A percentile compares a stretch with the other conserved stretches of the same genome.
phyloP scores from a whole-genome alignment of 805 yeast species.

The Zygosaccharomyces kombuchaensis region DNA sequence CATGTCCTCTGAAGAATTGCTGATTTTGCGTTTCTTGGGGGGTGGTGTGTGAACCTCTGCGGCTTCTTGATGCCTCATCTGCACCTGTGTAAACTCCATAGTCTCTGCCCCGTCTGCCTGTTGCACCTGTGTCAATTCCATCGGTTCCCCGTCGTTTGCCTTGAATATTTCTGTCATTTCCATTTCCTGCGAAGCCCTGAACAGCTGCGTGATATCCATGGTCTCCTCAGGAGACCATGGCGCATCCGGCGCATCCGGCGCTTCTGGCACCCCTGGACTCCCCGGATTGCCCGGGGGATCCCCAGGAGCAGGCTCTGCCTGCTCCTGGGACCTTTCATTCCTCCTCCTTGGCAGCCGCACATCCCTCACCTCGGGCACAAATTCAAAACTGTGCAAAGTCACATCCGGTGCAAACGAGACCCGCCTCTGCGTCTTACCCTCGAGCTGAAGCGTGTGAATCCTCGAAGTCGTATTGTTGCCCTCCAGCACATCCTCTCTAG shows the following conservation, averaged over 20 bases:
- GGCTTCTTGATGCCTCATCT: not conserved
- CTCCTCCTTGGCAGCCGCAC: conserved; percentile 24
- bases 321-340: conserved; percentile 3
- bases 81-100: conserved; percentile 14
- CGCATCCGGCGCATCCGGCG: no score
- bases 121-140: conserved; percentile 19
- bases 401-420: conserved; percentile 79
- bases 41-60: conserved; percentile 5
- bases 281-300: conserved; percentile 10
- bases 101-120: conserved; percentile 4
- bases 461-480: conserved; percentile 32
- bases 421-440: conserved; percentile 38
- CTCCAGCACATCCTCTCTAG: conserved; percentile 15
- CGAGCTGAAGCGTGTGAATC: conserved; percentile 20
- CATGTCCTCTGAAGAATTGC: conserved; percentile 8
- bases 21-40: conserved; percentile 8
- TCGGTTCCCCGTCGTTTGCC: conserved; percentile 9
- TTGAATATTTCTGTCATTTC: conserved; percentile 10
- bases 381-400: conserved; percentile 54
- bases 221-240: conserved; percentile 8
- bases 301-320: conserved; percentile 8
- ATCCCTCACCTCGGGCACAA: conserved; percentile 27
- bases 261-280: conserved; percentile 1
- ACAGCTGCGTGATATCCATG: conserved; percentile 25
- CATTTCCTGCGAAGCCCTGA: conserved; percentile 11